Base-by-base conservation (phyloP, 306 rosid species). In the Mimosa bimucronata region DNA sequence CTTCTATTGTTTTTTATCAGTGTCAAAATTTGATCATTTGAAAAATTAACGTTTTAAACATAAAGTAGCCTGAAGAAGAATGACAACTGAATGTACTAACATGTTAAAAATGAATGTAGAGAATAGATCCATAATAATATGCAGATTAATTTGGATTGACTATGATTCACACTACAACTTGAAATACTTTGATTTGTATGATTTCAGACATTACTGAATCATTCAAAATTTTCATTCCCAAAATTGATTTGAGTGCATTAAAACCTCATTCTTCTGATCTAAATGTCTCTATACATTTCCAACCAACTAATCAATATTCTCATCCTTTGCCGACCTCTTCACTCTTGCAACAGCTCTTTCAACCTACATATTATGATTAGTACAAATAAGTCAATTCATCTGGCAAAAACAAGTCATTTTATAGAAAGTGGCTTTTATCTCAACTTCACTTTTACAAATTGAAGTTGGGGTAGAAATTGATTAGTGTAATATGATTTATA, bases 261-360 rank as follows among this genome's bases (percentile, higher is more conserved):
- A 38, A 58, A 21, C 45, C 9, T 38, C 50, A 38, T 31, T 7
- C 13, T 9, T 1, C 12, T 5, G n/a, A 66, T 31, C 31, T 23
- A 58, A 18, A 66, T 18, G 3, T 28, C 55, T 58, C 31, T 58
- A 58, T 9, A 25, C 65, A 58, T 58, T 73, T 46, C 40, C 71
- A 31, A 81, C 80, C 81, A 88, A 50, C 34, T 55, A 62, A 44
- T 65, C 75, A 8, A 79, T 10, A 75, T 58, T 77, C 3, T 88
- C 94, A 72, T 65, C 83, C 52, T 77, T 83, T 44, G 92, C 6
- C 37, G 92, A 85, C 57, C 46, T 87, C 81, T 64, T 78, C 79
- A 90, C 73, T 9, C 91, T 86, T 16, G 73, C 71, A 23, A 87
- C 77, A 8, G 93, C 89, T 16, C 83, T 91, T 38, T 40, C 80